These are phyloP conservation scores for Kitagawia praeruptora DNA, from an alignment of 129 eudicot genomes.

Conservation along the genomic window DNA sequence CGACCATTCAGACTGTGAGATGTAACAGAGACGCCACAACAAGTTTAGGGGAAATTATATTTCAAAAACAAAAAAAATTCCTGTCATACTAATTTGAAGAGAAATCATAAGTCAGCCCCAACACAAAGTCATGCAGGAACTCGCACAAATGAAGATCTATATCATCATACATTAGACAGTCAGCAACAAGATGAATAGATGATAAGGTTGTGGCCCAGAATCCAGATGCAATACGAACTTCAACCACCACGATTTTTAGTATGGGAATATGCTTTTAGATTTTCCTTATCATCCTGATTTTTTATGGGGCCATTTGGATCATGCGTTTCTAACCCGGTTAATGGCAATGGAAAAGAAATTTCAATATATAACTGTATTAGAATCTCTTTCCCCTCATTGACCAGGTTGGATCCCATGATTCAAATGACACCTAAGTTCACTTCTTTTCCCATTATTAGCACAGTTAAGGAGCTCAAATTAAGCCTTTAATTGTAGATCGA, in stretches of 20 bases:
- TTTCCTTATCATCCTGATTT: not conserved
- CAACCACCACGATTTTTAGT: not conserved
- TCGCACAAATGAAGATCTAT: not conserved
- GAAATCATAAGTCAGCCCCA: not conserved
- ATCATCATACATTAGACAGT: not conserved
- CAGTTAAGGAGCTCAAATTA: not conserved
- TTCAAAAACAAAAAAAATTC: not conserved
- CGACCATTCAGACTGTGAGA: not conserved
- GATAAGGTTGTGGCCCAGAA: not conserved
- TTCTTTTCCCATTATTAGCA: slow-evolving; percentile 2
- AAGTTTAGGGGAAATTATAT: not conserved
- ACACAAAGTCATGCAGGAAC: not conserved
- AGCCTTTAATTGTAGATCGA: not conserved
- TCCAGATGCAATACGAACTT: not conserved
- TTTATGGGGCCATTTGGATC: not conserved
- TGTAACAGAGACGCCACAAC: not conserved
- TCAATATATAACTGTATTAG: too few species aligned
- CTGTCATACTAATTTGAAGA: not conserved
- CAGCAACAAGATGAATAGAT: not conserved
- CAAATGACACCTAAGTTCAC: not conserved
- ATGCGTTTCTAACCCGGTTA: not conserved
- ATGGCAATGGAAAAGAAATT: not conserved
- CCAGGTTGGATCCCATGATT: not conserved
- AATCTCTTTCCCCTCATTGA: not conserved
- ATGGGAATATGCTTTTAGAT: not conserved